Conservation (phyloP, 805 yeast species). For the Yarrowia phangngaensis region DNA sequence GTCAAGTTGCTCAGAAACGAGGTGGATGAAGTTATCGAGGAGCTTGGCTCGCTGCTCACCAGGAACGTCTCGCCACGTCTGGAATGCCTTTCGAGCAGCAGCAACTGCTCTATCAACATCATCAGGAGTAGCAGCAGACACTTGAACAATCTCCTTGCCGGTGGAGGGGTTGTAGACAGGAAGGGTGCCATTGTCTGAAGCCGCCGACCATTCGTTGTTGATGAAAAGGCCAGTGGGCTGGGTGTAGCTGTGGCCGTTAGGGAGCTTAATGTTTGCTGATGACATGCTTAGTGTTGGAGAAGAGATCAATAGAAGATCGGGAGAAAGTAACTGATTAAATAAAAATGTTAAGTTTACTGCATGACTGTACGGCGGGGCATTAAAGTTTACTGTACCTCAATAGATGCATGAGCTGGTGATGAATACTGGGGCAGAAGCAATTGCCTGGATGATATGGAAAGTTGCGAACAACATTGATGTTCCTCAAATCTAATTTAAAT, state of each 20-base stretch:
- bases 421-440: too few relatives aligned
- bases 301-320: background rate
- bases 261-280: constrained; percentile 50
- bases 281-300: constrained; percentile 31
- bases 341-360: too few relatives aligned
- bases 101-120: constrained; percentile 79
- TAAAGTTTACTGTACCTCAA: too few relatives aligned
- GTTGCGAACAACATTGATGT: too few relatives aligned
- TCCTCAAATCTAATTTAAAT: background rate
- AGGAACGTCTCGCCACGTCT: constrained; percentile 64
- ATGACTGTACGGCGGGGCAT: too few relatives aligned
- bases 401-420: too few relatives aligned
- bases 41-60: constrained; percentile 64
- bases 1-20: constrained; percentile 69
- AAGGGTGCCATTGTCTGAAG: constrained; percentile 49
- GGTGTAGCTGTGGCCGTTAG: constrained; percentile 61
- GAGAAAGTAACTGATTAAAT: background rate
- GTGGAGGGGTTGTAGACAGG: constrained; percentile 43
- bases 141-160: constrained; percentile 58
- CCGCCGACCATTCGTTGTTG: constrained; percentile 70
- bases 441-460: too few relatives aligned
- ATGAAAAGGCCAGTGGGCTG: constrained; percentile 90
- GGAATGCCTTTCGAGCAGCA: constrained; percentile 77
- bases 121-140: constrained; percentile 68
- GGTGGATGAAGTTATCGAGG: constrained; percentile 69